These are phyloP conservation scores for Diaporthe helianthi DNA, from an alignment of 2,329 filamentous ascomycete genomes.

Conservation along the genomic window DNA sequence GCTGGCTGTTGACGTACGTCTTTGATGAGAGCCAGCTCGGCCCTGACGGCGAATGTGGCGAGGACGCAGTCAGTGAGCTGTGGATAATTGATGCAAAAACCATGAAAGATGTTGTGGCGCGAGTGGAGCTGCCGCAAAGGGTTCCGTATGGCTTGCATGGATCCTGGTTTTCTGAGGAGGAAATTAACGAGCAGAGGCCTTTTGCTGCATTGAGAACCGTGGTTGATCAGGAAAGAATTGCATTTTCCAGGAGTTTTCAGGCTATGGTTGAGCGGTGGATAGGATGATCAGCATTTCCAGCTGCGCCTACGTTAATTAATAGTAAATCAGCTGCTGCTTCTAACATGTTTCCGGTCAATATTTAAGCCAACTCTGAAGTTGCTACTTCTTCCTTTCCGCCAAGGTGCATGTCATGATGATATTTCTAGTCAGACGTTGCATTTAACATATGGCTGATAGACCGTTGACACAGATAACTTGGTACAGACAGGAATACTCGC, in stretches of 20 bases:
- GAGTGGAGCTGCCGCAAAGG: conserved; percentile 66
- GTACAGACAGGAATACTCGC: too few relatives aligned
- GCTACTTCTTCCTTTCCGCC: too few relatives aligned
- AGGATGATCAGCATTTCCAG: neutral
- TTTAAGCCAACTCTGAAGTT: too few relatives aligned
- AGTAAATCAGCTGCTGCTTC: neutral
- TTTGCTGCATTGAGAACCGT: conserved; percentile 31
- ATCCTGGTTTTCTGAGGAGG: conserved; percentile 63
- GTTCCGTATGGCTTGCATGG: conserved; percentile 76
- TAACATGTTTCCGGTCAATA: too few relatives aligned
- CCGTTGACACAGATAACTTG: too few relatives aligned
- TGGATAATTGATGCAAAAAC: conserved; percentile 71
- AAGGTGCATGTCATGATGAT: too few relatives aligned
- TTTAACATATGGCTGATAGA: too few relatives aligned
- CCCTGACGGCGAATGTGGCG: conserved; percentile 51
- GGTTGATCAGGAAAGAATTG: neutral
- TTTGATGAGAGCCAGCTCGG: conserved; percentile 73
- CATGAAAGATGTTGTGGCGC: conserved; percentile 67
- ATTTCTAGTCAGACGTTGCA: too few relatives aligned
- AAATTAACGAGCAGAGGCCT: conserved; percentile 56
- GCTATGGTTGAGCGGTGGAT: conserved; percentile 28
- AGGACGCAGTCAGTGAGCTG: conserved; percentile 62
- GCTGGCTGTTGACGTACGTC: conserved; percentile 72
- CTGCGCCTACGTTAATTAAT: neutral
- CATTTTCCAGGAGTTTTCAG: conserved; percentile 8